Conservation (phyloP, 2,329 filamentous ascomycete species). For the Cercospora citrullina region DNA sequence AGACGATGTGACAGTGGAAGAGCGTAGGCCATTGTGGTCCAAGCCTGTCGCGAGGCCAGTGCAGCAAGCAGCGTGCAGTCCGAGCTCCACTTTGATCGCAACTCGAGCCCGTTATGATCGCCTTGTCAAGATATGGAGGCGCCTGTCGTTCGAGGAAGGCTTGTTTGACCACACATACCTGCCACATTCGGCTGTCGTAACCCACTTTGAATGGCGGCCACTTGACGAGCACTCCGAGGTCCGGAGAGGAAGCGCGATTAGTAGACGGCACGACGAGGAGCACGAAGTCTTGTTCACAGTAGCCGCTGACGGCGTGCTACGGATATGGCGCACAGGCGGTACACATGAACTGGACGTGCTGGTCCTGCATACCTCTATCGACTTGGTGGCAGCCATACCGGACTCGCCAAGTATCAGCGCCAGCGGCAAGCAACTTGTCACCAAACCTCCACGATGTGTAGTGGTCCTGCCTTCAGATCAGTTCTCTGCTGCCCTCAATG, state of each 20-base stretch:
- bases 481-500: constrained; percentile 65
- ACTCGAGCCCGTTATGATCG: constrained; percentile 76
- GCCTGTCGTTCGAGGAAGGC: constrained; percentile 81
- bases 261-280: constrained; percentile 35
- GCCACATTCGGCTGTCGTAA: constrained; percentile 78
- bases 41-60: constrained; percentile 70
- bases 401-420: constrained; percentile 43
- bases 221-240: constrained; percentile 67
- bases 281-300: constrained; percentile 90
- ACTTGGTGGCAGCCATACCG: constrained; percentile 68
- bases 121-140: constrained; percentile 89
- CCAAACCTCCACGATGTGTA: constrained; percentile 59
- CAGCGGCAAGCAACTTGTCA: constrained; percentile 48
- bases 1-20: constrained; percentile 48
- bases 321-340: constrained; percentile 81
- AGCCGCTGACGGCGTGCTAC: constrained; percentile 74
- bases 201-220: constrained; percentile 80
- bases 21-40: constrained; percentile 62
- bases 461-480: constrained; percentile 83
- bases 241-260: constrained; percentile 33
- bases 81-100: constrained; percentile 83
- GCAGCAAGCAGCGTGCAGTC: constrained; percentile 76
- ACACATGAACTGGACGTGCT: constrained; percentile 69
- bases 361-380: constrained; percentile 76
- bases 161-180: constrained; percentile 91